Conservation (phyloP, 305 asterid species). For the Withania somnifera region DNA sequence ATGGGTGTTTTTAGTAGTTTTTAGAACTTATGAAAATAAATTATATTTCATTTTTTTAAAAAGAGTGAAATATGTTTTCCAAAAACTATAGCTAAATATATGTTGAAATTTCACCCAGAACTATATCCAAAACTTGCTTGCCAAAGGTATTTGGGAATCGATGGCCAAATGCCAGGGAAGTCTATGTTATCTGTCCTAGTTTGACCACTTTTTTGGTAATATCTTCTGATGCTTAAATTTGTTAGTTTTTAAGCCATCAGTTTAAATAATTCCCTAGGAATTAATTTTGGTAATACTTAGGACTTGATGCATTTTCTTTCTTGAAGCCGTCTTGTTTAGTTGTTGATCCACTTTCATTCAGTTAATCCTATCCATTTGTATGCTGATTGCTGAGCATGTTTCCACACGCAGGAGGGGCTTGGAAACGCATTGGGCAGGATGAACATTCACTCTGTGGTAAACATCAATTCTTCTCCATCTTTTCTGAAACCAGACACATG, state of each 20-base stretch:
- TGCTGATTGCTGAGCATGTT: neutral
- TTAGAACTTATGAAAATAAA: no score
- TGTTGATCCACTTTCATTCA: neutral
- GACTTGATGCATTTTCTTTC: neutral
- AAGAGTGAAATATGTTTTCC: no score
- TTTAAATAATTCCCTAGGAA: neutral
- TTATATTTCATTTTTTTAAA: no score
- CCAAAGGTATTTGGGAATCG: no score
- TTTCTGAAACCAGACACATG: neutral
- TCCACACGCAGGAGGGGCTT: conserved; percentile 59
- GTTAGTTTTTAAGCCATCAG: neutral
- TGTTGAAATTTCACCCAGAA: no score
- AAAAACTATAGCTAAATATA: no score
- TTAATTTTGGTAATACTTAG: neutral
- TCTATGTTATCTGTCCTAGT: neutral
- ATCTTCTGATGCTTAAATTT: neutral
- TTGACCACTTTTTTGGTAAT: neutral
- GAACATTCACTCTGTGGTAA: conserved; percentile 65
- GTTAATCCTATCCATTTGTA: neutral
- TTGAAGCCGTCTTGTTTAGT: neutral
- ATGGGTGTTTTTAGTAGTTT: no score
- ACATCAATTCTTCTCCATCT: conserved; percentile 1
- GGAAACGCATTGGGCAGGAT: conserved; percentile 46
- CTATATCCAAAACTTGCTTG: no score
- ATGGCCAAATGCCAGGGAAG: no score